Evolutionary conservation across 345 rosid genomes (phyloP).

Genomic region (Hevea brasiliensis): DNA sequence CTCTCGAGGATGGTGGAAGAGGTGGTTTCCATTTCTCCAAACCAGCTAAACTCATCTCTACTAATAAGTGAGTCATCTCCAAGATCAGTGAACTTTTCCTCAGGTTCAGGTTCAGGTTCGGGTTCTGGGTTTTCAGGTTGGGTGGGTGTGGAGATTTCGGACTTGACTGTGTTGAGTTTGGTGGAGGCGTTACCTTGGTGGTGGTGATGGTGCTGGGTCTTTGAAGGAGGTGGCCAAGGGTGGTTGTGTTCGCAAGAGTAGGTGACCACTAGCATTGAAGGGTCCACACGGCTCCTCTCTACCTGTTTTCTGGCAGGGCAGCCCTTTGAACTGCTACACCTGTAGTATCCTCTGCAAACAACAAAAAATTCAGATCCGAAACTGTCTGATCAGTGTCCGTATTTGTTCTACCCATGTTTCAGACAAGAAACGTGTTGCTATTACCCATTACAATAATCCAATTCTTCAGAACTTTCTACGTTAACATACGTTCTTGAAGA

Average conservation of each 20-base stretch:
- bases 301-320: conserved; percentile 98
- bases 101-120: conserved; percentile 33
- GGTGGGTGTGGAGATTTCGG: conserved; percentile 13
- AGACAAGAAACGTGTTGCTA: background rate
- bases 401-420: background rate
- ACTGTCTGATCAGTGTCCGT: background rate
- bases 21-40: conserved; percentile 72
- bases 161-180: conserved; percentile 13
- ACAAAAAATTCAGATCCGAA: background rate
- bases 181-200: conserved; percentile 13
- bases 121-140: conserved; percentile 20
- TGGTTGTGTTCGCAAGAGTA: conserved; percentile 93
- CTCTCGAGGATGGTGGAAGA: conserved; percentile 69
- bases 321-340: conserved; percentile 96
- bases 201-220: conserved; percentile 40
- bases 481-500: background rate
- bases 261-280: conserved; percentile 76
- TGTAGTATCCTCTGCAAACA: conserved; percentile 76
- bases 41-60: conserved; percentile 76
- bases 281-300: conserved; percentile 87
- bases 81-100: conserved; percentile 53
- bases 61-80: conserved; percentile 42
- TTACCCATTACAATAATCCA: too few relatives aligned
- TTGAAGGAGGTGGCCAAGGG: conserved; percentile 71
- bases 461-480: background rate